A percentile compares a stretch with the other conserved stretches of the same genome.
These are phyloP conservation scores for Penicillium aurantiogriseum DNA, from an alignment of 2,329 filamentous ascomycete species.

Conservation along the genomic window DNA sequence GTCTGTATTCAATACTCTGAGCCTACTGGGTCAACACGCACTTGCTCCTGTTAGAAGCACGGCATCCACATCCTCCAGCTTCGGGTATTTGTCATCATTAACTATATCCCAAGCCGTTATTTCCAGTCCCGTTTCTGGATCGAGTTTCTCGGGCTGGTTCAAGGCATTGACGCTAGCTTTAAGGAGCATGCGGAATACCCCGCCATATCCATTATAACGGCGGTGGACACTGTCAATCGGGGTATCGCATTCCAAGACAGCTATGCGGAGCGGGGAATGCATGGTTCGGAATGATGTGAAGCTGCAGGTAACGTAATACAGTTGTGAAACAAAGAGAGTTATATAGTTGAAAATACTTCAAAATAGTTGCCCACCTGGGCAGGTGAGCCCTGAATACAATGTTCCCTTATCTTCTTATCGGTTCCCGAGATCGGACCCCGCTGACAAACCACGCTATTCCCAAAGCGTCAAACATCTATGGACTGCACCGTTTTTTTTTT, in stretches of 20 bases:
- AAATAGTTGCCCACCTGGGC: not conserved
- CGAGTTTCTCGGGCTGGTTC: conserved; percentile 29
- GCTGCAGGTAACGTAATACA: not conserved
- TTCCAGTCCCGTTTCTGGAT: conserved; percentile 48
- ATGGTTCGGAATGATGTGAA: conserved; percentile 21
- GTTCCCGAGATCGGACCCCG: not conserved
- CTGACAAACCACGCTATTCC: not conserved
- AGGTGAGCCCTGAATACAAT: not conserved
- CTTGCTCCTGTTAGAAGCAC: conserved; percentile 74
- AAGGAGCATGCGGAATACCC: conserved; percentile 65
- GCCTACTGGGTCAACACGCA: conserved; percentile 35
- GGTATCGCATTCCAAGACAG: conserved; percentile 83
- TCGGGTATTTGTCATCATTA: conserved; percentile 65
- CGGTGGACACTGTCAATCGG: conserved; percentile 64
- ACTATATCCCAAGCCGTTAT: conserved; percentile 72
- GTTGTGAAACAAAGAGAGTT: not conserved
- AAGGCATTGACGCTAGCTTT: conserved; percentile 53
- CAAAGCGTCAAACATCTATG: not conserved
- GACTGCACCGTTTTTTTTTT: not conserved
- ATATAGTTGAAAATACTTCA: not conserved
- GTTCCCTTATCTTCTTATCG: not conserved
- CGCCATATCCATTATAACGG: conserved; percentile 70
- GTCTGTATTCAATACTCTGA: not conserved
- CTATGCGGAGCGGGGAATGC: conserved; percentile 65
- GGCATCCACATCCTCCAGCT: conserved; percentile 72